phyloP scores from a whole-genome alignment of 83 land plant genomes.

The Diphasiastrum complanatum region DNA sequence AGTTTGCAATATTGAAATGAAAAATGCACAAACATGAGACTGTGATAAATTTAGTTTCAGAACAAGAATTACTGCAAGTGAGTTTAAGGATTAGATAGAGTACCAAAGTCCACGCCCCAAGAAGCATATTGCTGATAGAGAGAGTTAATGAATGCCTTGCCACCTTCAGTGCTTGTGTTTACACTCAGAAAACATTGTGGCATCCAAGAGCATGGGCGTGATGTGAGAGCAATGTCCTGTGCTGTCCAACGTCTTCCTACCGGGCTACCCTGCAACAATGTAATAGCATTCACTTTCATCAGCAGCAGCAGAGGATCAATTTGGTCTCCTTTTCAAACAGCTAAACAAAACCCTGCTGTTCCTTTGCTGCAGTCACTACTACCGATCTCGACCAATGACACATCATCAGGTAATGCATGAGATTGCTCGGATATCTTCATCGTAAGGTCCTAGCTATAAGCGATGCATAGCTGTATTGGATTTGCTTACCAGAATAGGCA shows the following conservation, averaged over 20 bases:
- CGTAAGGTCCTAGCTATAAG: neutral
- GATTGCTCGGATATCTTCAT: too few species aligned
- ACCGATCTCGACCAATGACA: too few species aligned
- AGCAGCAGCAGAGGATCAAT: neutral
- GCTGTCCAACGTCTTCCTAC: constrained; percentile 49
- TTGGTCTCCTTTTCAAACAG: too few species aligned
- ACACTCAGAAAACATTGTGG: constrained; percentile 71
- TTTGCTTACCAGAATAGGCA: constrained; percentile 50
- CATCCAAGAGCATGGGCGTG: constrained; percentile 85
- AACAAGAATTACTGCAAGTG: too few species aligned
- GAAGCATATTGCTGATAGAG: constrained; percentile 80
- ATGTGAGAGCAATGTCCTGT: constrained; percentile 58
- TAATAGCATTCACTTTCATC: neutral
- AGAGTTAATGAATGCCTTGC: constrained; percentile 76
- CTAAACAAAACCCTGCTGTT: too few species aligned
- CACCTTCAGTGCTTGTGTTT: constrained; percentile 60
- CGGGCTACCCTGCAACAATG: constrained; percentile 5
- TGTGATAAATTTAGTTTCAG: too few species aligned
- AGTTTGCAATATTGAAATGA: too few species aligned
- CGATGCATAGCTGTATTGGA: neutral
- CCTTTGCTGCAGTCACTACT: too few species aligned
- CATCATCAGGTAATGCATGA: too few species aligned
- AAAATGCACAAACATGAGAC: too few species aligned
- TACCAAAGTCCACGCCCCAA: constrained; percentile 98
- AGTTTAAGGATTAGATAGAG: constrained; percentile 6